These are phyloP conservation scores for Hypoxylon sp. DNA, from an alignment of 2,329 filamentous ascomycete genomes.

Conservation along the genomic window DNA sequence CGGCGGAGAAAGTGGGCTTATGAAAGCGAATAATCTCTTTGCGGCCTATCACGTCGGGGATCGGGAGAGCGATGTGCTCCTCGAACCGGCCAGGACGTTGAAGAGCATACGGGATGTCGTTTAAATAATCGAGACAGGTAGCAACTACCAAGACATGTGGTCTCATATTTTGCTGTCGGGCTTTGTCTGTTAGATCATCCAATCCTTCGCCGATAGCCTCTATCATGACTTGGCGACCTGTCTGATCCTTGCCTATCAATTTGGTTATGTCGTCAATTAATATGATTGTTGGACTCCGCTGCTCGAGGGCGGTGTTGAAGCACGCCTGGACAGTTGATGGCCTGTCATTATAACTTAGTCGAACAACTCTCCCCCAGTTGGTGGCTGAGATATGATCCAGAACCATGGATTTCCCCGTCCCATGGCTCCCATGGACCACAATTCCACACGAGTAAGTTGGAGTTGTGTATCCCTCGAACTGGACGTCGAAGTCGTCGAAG, in stretches of 20 bases:
- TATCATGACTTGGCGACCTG: conserved; percentile 62
- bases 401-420: conserved; percentile 86
- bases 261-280: conserved; percentile 82
- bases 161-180: conserved; percentile 52
- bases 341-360: conserved; percentile 68
- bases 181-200: conserved; percentile 61
- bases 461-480: conserved; percentile 51
- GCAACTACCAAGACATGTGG: conserved; percentile 78
- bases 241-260: conserved; percentile 71
- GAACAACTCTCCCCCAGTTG: conserved; percentile 77
- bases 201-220: conserved; percentile 66
- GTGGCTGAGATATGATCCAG: conserved; percentile 74
- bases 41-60: conserved; percentile 78
- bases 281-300: conserved; percentile 78
- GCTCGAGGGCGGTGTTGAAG: conserved; percentile 75
- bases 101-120: conserved; percentile 77
- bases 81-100: conserved; percentile 73
- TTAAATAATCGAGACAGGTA: conserved; percentile 76
- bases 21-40: conserved; percentile 78
- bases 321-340: conserved; percentile 70
- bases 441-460: conserved; percentile 66
- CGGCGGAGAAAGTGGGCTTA: conserved; percentile 59
- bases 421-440: conserved; percentile 82
- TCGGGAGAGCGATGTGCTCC: conserved; percentile 77
- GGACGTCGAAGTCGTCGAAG: conserved; percentile 66